These are phyloP conservation scores for Aphanoascus verrucosus DNA, from an alignment of 2,329 filamentous ascomycete species.

Conservation along the genomic window DNA sequence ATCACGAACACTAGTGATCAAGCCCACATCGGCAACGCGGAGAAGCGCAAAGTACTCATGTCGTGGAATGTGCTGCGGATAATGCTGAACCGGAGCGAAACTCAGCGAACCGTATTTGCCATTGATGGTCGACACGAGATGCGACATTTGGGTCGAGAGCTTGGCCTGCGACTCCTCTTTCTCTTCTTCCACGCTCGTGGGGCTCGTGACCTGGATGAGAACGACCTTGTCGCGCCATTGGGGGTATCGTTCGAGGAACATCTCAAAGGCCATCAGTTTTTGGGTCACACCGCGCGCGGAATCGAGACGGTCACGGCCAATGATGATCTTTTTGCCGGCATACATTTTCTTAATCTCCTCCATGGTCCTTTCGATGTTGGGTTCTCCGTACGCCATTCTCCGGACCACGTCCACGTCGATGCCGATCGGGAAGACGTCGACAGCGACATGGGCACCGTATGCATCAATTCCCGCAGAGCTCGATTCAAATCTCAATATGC, in stretches of 20 bases:
- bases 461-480: conserved; percentile 77
- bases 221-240: conserved; percentile 90
- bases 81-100: conserved; percentile 87
- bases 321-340: conserved; percentile 84
- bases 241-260: conserved; percentile 80
- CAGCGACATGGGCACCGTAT: conserved; percentile 77
- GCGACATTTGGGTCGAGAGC: conserved; percentile 78
- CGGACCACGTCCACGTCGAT: conserved; percentile 79
- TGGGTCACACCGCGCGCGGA: conserved; percentile 89
- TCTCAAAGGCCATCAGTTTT: conserved; percentile 88
- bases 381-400: conserved; percentile 58
- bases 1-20: conserved; percentile 91
- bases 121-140: conserved; percentile 84
- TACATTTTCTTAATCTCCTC: conserved; percentile 64
- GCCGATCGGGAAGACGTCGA: conserved; percentile 89
- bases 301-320: conserved; percentile 87
- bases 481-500: conserved; percentile 81
- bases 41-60: conserved; percentile 94
- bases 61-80: conserved; percentile 79
- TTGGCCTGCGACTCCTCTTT: conserved; percentile 67
- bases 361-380: conserved; percentile 61
- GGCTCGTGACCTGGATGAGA: conserved; percentile 87
- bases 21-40: conserved; percentile 74
- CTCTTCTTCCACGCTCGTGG: conserved; percentile 67
- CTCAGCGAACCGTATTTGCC: conserved; percentile 78